phyloP scores from a whole-genome alignment of 1,284 basidiomycete genomes.

The Cronartium ribicola region DNA sequence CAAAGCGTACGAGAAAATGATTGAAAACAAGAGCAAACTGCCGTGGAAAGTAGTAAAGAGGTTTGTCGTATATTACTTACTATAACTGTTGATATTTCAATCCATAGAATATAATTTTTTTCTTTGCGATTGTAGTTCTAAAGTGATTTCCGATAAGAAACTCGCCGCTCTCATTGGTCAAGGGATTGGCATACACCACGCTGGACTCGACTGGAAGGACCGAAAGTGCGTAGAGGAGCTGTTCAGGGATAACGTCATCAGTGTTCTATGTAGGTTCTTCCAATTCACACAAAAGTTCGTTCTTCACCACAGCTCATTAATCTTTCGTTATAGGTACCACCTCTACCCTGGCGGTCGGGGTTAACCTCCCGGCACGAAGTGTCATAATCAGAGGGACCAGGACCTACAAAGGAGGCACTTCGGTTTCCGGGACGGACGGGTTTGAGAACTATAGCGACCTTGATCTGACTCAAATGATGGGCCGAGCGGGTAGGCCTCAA shows the following conservation, averaged over 20 bases:
- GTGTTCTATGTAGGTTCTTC: conserved; percentile 56
- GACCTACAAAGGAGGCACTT: conserved; percentile 28
- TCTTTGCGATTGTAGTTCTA: conserved; percentile 19
- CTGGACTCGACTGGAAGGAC: conserved; percentile 70
- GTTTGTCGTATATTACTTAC: conserved; percentile 1
- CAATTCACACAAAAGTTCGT: not conserved
- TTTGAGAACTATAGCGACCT: conserved; percentile 43
- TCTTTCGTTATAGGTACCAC: conserved; percentile 11
- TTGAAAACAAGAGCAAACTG: not conserved
- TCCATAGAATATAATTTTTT: not conserved
- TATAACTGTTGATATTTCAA: not conserved
- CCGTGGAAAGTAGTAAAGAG: conserved; percentile 32
- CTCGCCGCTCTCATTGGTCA: conserved; percentile 44
- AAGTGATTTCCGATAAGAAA: conserved; percentile 27
- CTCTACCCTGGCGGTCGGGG: conserved; percentile 43
- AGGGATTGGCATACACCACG: conserved; percentile 81
- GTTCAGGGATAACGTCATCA: conserved; percentile 64
- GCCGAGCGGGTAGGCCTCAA: conserved; percentile 42
- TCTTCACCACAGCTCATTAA: no score
- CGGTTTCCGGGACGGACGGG: conserved; percentile 20
- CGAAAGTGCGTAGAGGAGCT: conserved; percentile 66
- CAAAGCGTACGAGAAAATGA: conserved; percentile 39
- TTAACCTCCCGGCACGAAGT: conserved; percentile 43
- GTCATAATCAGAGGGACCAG: conserved; percentile 43
- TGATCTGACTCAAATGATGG: conserved; percentile 44